Percentiles rank a stretch among this genome's conserved stretches.
Conservation (phyloP, 345 rosid species). For the Luvunga scandens region DNA sequence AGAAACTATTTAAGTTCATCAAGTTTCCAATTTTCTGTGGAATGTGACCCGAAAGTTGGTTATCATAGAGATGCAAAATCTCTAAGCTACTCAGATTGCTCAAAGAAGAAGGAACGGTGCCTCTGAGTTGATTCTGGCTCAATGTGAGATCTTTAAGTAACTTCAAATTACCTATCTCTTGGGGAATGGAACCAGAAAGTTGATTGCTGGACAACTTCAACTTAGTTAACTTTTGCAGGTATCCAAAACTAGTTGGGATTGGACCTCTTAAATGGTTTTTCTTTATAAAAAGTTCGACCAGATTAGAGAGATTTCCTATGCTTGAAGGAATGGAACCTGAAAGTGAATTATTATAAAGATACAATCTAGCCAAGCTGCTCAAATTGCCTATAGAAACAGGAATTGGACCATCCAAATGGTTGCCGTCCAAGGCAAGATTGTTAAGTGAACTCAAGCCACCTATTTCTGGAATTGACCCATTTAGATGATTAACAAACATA, state of each 20-base stretch:
- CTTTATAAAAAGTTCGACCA: constrained; percentile 18
- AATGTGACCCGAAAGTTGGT: constrained; percentile 20
- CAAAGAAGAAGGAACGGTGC: constrained; percentile 27
- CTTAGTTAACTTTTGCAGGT: constrained; percentile 15
- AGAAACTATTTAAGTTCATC: neutral
- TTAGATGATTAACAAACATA: constrained; percentile 10
- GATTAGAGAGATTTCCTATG: constrained; percentile 17
- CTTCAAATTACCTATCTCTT: constrained; percentile 27
- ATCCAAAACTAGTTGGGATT: constrained; percentile 28
- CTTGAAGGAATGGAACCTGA: constrained; percentile 23
- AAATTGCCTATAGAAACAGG: constrained; percentile 16
- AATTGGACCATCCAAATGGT: constrained; percentile 4
- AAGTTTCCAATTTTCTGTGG: constrained; percentile 17
- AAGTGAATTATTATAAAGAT: constrained; percentile 24
- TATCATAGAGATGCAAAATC: constrained; percentile 1
- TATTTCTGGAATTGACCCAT: constrained; percentile 22
- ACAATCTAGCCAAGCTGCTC: constrained; percentile 2
- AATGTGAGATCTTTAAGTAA: constrained; percentile 15
- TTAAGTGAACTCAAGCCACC: neutral
- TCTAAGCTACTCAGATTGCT: constrained; percentile 12
- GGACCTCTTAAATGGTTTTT: constrained; percentile 26
- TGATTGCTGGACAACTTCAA: constrained; percentile 25
- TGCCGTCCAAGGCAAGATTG: neutral
- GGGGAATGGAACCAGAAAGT: constrained; percentile 31
- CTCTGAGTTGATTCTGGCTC: constrained; percentile 16